Conservation (phyloP, 1,284 basidiomycete genomes). For the Irpex sp. region DNA sequence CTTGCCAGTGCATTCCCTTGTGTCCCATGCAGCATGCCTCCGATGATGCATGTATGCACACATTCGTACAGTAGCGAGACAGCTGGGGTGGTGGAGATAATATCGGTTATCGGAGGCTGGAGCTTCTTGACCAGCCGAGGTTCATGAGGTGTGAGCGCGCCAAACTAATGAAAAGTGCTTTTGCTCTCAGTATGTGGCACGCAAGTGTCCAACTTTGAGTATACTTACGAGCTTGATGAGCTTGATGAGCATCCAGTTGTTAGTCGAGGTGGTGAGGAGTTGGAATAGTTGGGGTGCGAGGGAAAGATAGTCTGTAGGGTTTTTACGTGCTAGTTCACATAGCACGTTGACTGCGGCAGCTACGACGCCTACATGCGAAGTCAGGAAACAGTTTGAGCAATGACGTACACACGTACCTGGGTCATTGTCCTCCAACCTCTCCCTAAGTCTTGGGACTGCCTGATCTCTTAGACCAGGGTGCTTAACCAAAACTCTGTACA, state of each 20-base stretch:
- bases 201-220: slow-evolving; percentile 9
- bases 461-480: slow-evolving; percentile 74
- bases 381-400: background rate
- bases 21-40: slow-evolving; percentile 87
- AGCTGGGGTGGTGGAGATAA: slow-evolving; percentile 94
- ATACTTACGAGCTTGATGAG: slow-evolving; percentile 86
- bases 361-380: slow-evolving; percentile 66
- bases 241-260: slow-evolving; percentile 99
- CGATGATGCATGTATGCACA: slow-evolving; percentile 96
- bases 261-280: slow-evolving; percentile 90
- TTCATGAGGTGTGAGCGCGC: slow-evolving; percentile 86
- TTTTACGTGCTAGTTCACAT: slow-evolving; percentile 85
- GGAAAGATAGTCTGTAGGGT: slow-evolving; percentile 76
- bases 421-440: slow-evolving; percentile 87
- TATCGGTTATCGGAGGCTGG: slow-evolving; percentile 87
- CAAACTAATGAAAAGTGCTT: slow-evolving; percentile 59
- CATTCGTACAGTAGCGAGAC: slow-evolving; percentile 98
- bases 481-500: slow-evolving; percentile 76
- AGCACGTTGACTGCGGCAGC: slow-evolving; percentile 92
- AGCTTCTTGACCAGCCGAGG: slow-evolving; percentile 93
- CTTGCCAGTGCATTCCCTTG: slow-evolving; percentile 82
- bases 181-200: slow-evolving; percentile 3
- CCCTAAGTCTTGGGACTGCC: slow-evolving; percentile 72
- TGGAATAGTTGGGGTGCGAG: slow-evolving; percentile 94
- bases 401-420: slow-evolving; percentile 43